phyloP scores from a whole-genome alignment of 2,329 filamentous ascomycete species.

The Fusarium equiseti region DNA sequence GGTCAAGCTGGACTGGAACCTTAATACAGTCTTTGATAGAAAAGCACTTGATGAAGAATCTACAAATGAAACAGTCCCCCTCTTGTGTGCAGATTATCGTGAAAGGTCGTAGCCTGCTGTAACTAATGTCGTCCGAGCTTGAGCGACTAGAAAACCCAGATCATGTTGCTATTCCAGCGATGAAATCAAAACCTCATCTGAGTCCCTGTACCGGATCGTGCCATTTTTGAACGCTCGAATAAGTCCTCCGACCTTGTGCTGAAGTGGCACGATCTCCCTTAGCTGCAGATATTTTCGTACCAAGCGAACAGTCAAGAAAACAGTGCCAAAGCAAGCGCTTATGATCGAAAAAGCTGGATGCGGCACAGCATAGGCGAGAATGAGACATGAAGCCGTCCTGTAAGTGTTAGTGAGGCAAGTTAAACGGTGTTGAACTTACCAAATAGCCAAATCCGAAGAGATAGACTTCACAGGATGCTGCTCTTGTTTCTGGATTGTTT shows the following conservation, averaged over 20 bases:
- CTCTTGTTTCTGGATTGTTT: background rate
- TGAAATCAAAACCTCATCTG: background rate
- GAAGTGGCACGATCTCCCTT: background rate
- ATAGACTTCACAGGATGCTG: background rate
- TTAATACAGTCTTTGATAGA: no score
- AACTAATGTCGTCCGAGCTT: no score
- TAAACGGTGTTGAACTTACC: background rate
- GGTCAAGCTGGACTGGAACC: no score
- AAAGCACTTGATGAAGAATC: no score
- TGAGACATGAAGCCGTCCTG: background rate
- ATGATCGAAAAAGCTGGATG: fast-evolving
- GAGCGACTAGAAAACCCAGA: no score
- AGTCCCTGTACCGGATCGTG: slow-evolving; percentile 8
- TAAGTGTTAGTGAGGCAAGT: background rate
- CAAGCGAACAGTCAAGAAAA: fast-evolving
- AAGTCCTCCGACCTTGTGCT: slow-evolving; percentile 10
- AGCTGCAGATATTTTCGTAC: background rate
- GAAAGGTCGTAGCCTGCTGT: no score
- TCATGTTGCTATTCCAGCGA: background rate
- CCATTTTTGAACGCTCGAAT: slow-evolving; percentile 21
- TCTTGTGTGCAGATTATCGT: no score
- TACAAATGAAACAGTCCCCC: no score
- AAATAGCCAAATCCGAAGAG: background rate
- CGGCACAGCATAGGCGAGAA: background rate
- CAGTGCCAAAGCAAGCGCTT: fast-evolving